Base-by-base conservation (phyloP, 2,329 filamentous ascomycete species). In the Cordyceps tenuipes region DNA sequence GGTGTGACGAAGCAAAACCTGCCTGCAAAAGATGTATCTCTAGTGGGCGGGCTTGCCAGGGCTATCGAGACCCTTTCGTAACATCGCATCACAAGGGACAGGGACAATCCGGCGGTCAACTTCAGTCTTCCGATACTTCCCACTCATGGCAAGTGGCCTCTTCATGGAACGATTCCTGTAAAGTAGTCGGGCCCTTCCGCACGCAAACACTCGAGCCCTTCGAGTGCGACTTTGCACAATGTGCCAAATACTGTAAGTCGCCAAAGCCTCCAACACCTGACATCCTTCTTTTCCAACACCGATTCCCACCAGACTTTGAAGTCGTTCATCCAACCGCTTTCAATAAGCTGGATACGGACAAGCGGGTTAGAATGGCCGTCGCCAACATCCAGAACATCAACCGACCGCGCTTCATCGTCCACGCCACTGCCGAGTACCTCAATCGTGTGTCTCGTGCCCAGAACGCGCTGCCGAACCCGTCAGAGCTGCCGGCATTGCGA, bases 171-270 rank as follows among this genome's bases (percentile, higher is more conserved):
- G 15, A 36, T 3, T 26, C 36, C 23, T 5, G 15, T 36, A 53
- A 43, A 10, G 6, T 13, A 2, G 19, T 43, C 5, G 3, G 7
- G 23, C 39, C 39, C 17, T 55, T 44, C 17, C 41, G 52, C 12
- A 29, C 29, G 29, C 54, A n/a, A n/a, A 6, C 41, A 19, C 26
- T 57, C 15, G 54, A 57, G 29, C 54, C 54, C 3, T 57, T 57
- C 21, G 54, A 57, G 43, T 57, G 54, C 39, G 54, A 57, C 31
- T 57, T 57, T 57, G 41, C 41, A n/a, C 43, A 57, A 41, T 57
- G 54, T 13, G 54, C 44, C 19, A 47, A 44, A 26, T 57, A 57
- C 39, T 57, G 54, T 47, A 57, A 4, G 43, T 39, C 41, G 5
- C 36, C 10, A 17, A 17, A 5, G 12, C 5, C 5, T 17, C 13